Evolutionary conservation across 1,284 basidiomycete species (phyloP).

Genomic region (Neonothopanus nambi): DNA sequence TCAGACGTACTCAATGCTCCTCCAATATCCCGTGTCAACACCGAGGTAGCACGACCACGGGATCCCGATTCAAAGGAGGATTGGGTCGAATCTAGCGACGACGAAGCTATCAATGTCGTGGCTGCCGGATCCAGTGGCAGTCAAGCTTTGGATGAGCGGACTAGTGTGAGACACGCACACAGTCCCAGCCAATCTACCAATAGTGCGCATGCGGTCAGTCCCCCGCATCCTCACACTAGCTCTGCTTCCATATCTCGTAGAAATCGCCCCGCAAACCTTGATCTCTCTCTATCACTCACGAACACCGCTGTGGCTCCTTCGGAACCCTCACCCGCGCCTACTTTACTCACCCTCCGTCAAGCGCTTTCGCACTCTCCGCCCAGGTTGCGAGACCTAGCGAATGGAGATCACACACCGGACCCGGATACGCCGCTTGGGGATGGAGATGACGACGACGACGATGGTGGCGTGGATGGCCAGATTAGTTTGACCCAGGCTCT

Average conservation of each 20-base stretch:
- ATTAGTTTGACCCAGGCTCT: conserved; percentile 73
- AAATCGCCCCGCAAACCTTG: conserved; percentile 63
- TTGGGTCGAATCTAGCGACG: conserved; percentile 75
- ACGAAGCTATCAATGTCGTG: conserved; percentile 79
- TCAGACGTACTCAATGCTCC: conserved; percentile 55
- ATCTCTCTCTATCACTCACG: conserved; percentile 49
- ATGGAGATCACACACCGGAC: conserved; percentile 28
- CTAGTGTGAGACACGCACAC: conserved; percentile 55
- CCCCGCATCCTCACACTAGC: conserved; percentile 30
- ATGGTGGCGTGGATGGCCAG: conserved; percentile 60
- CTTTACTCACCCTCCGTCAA: conserved; percentile 62
- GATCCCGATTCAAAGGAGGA: conserved; percentile 51
- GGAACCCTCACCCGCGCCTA: conserved; percentile 62
- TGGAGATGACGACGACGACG: conserved; percentile 60
- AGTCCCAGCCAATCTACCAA: conserved; percentile 28
- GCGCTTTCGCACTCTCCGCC: conserved; percentile 46
- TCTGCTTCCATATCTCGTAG: conserved; percentile 38
- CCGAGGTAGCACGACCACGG: conserved; percentile 30
- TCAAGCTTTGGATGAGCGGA: conserved; percentile 77
- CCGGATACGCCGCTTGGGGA: conserved; percentile 39
- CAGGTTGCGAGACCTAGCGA: not conserved
- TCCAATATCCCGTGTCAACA: conserved; percentile 31
- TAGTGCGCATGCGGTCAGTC: conserved; percentile 26
- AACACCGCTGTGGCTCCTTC: conserved; percentile 38
- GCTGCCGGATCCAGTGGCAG: conserved; percentile 78